Conservation (phyloP, 2,329 filamentous ascomycete species). For the Diaporthe humulicola region DNA sequence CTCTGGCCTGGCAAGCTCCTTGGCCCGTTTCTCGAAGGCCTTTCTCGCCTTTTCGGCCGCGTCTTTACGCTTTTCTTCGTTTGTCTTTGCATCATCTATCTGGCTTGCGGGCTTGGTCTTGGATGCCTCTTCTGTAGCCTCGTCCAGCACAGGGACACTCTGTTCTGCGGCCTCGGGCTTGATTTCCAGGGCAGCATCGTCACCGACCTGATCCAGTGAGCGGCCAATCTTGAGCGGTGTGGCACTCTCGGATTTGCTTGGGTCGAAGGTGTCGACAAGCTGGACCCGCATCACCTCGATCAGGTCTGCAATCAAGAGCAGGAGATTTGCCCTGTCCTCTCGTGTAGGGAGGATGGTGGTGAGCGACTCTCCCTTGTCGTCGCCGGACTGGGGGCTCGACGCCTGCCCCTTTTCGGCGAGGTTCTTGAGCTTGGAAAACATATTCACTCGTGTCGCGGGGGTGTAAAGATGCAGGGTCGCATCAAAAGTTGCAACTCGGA, state of each 20-base stretch:
- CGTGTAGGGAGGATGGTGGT: conserved; percentile 41
- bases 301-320: conserved; percentile 40
- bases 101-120: not conserved
- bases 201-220: not conserved
- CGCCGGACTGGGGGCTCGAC: not conserved
- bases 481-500: conserved; percentile 4
- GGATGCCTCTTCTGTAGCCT: not conserved
- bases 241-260: conserved; percentile 29
- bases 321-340: conserved; percentile 40
- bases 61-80: not conserved
- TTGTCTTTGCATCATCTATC: not conserved
- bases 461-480: not conserved
- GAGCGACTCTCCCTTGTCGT: conserved; percentile 41
- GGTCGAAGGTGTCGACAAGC: conserved; percentile 40
- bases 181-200: conserved; percentile 11
- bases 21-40: conserved; percentile 32
- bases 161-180: not conserved
- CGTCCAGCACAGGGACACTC: not conserved
- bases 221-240: conserved; percentile 29
- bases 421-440: conserved; percentile 39
- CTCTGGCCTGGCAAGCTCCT: conserved; percentile 46
- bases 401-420: conserved; percentile 33
- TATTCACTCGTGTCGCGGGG: not conserved
- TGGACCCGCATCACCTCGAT: conserved; percentile 41
- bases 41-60: conserved; percentile 32